These are phyloP conservation scores for Flaveria trinervia DNA, from an alignment of 129 eudicot species.

Conservation along the genomic window DNA sequence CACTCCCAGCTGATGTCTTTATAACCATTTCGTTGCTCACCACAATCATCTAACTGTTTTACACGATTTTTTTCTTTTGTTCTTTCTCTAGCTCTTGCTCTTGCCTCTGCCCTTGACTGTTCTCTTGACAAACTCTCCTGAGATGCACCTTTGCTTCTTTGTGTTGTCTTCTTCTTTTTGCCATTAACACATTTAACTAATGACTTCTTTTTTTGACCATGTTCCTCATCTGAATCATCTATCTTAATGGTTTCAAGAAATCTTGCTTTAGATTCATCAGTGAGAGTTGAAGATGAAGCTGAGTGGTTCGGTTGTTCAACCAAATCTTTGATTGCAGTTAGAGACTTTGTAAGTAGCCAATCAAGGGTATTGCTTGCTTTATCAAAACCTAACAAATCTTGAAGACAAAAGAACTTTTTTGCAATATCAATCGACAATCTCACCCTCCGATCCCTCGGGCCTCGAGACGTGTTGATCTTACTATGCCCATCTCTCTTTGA, in stretches of 20 bases:
- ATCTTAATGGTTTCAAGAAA: conserved; percentile 31
- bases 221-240: neutral
- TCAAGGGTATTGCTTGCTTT: conserved; percentile 83
- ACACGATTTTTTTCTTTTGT: conserved; percentile 25
- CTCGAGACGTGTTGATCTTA: conserved; percentile 70
- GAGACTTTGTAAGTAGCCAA: conserved; percentile 67
- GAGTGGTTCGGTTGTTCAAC: conserved; percentile 23
- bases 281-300: conserved; percentile 20
- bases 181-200: conserved; percentile 1
- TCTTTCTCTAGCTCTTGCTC: conserved; percentile 81
- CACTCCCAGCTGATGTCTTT: neutral
- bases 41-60: conserved; percentile 6
- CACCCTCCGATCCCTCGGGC: conserved; percentile 72
- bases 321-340: conserved; percentile 55
- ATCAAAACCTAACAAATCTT: conserved; percentile 71
- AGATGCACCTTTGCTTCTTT: conserved; percentile 2
- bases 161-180: conserved; percentile 12
- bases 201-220: conserved; percentile 13
- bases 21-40: conserved; percentile 7
- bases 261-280: conserved; percentile 18
- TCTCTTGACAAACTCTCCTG: conserved; percentile 29
- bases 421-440: conserved; percentile 77
- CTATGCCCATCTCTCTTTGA: conserved; percentile 51
- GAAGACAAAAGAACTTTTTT: conserved; percentile 71
- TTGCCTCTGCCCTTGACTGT: conserved; percentile 68